Conservation (phyloP, 2,329 filamentous ascomycete species). For the Aspergillus sp. region DNA sequence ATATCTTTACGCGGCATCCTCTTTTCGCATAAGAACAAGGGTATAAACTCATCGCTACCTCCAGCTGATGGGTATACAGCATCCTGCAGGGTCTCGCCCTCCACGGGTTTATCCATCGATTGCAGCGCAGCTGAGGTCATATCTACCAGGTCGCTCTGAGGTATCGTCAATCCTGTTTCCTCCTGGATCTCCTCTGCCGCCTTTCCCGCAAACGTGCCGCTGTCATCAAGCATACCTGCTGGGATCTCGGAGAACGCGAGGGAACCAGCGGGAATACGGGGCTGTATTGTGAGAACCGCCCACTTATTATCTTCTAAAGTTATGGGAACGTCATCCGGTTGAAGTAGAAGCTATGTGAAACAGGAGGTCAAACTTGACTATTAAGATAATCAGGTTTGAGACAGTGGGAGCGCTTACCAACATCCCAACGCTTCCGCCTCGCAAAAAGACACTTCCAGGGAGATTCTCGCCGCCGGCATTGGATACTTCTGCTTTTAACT, state of each 20-base stretch:
- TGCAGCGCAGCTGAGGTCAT: constrained; percentile 53
- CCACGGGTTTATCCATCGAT: constrained; percentile 13
- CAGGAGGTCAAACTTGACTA: not conserved
- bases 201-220: constrained; percentile 53
- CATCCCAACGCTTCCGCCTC: constrained; percentile 60
- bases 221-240: constrained; percentile 61
- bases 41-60: constrained; percentile 60
- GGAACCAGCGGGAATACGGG: constrained; percentile 56
- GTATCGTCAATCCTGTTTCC: constrained; percentile 56
- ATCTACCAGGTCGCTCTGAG: constrained; percentile 52
- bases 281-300: constrained; percentile 57
- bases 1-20: constrained; percentile 50
- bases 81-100: constrained; percentile 44
- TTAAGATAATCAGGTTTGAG: not conserved
- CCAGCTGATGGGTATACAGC: constrained; percentile 57
- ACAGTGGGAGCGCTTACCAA: constrained; percentile 41
- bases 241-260: constrained; percentile 58
- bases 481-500: constrained; percentile 54
- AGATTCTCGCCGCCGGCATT: constrained; percentile 53
- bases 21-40: constrained; percentile 57
- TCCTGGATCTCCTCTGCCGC: constrained; percentile 59
- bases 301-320: constrained; percentile 45
- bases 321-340: constrained; percentile 49
- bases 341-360: constrained; percentile 51
- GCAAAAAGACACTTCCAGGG: constrained; percentile 57